Evolutionary conservation across 2,329 filamentous ascomycete genomes (phyloP).

Genomic region (Pseudonectria foliicola): DNA sequence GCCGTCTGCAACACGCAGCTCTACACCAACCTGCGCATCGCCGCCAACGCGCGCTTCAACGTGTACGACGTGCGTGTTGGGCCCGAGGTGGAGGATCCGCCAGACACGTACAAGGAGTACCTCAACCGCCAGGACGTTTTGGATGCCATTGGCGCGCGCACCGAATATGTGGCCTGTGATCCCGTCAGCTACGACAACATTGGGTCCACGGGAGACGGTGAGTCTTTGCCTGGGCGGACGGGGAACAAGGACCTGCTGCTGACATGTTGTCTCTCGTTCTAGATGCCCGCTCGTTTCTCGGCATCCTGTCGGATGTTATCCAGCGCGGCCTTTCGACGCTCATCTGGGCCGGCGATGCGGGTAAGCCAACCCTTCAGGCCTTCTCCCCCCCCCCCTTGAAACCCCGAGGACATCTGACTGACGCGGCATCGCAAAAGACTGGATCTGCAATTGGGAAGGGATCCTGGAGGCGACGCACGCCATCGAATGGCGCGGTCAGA

Average conservation of each 20-base stretch:
- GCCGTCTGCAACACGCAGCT: constrained; percentile 21
- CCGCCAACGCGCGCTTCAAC: constrained; percentile 29
- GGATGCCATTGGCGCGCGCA: constrained; percentile 18
- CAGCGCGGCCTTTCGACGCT: constrained; percentile 41
- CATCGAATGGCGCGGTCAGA: constrained; percentile 34
- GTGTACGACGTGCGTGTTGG: constrained; percentile 40
- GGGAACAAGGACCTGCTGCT: no score
- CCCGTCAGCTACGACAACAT: constrained; percentile 17
- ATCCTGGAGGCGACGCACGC: constrained; percentile 38
- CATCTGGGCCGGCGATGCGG: constrained; percentile 49
- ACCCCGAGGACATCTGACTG: no score
- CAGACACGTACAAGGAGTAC: constrained; percentile 18
- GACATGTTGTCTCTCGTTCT: no score
- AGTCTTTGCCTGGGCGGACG: constrained; percentile 2
- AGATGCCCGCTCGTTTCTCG: constrained; percentile 38
- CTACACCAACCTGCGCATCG: constrained; percentile 17
- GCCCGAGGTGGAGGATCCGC: constrained; percentile 13
- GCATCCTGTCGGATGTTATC: constrained; percentile 37
- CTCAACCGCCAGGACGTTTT: constrained; percentile 17
- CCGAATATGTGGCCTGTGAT: constrained; percentile 18
- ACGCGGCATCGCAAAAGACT: constrained; percentile 32
- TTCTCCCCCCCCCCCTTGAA: not conserved
- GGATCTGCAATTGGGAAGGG: constrained; percentile 53
- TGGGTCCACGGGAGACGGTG: constrained; percentile 17
- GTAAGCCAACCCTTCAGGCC: constrained; percentile 12